Evolutionary conservation across 306 rosid genomes (phyloP), one percentile per base, ranked within the genome.

Genomic region (Quercus gilva): DNA sequence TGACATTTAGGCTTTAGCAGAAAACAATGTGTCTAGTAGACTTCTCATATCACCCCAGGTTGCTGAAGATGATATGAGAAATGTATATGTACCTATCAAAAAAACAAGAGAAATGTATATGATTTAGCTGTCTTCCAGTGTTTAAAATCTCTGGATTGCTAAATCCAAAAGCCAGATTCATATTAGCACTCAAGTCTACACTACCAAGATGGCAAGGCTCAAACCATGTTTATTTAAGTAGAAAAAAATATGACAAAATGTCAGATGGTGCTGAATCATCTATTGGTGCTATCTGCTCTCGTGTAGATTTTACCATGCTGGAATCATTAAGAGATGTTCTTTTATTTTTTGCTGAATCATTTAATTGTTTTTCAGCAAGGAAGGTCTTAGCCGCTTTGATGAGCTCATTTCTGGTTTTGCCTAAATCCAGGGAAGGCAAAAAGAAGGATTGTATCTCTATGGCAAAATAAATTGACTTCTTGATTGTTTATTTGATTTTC

Each of bases 371-470:
- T 28, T 31, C 20, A 28, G n/a, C 21, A 0, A 28, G 70, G 70
- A 28, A 64, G 70, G 11, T 15, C 41, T 64, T 64, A 26, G 19
- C 43, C 1, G 29, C 43, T 64, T 60, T 31, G 37, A 75, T 60
- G 6, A 69, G 52, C 58, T 55, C 23, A 6, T 56, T 74, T 74
- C 55, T 64, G 12, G 70, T 18, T 15, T 33, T 13, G 7, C 12
- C 70, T 12, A 64, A 28, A 64, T 29, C 20, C 43, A 29, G 14
- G 70, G 43, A 12, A 23, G 33, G 13, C 18, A 23, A 59, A 59
- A 68, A 71, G 74, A 69, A 43, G 55, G 61, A 76, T 67, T 58
- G 76, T 72, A 81, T 76, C 21, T 69, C 55, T 55, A 78, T 57
- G n/a, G 51, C 26, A 25, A 21, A 23, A 10, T 43, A 25, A 45